Evolutionary conservation across 768 basidiomycete genomes (phyloP), one percentile per base, ranked within the genome.

Genomic region (Mrakia frigida): DNA sequence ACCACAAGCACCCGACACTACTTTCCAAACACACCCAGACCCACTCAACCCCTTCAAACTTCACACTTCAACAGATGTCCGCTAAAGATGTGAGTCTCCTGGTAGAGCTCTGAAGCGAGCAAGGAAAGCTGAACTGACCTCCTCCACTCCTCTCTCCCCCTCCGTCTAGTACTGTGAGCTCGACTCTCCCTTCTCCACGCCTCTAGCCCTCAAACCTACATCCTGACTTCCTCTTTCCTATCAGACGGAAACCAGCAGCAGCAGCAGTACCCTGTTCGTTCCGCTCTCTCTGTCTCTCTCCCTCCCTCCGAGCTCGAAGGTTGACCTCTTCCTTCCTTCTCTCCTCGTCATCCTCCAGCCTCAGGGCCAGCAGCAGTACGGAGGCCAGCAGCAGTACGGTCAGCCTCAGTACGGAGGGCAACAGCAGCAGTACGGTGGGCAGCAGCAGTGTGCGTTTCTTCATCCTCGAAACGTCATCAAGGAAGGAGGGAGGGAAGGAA

Each of bases 121-220:
- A 9, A 43, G 25, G 16, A 3, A 18, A 41, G 37, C 43, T 69
- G 37, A 10, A 18, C 39, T 69, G 67, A 33, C 65, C 63, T 67
- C 73, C 39, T 33, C 60, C 28, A 6, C 23, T 37, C 33, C n/a
- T 14, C 70, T 33, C 31, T 41, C n/a, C 28, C 73, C 41, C 21
- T 21, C 46, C 43, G 11, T 50, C 4, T 69, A 75, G 74, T 75
- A 75, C 68, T 75, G 74, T 75, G 65, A 70, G 74, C 56, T 63
- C 21, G 35, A 46, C 41, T 5, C 33, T 5, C 18, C 50, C n/a
- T n/a, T n/a, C n/a, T 13, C 14, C 37, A 14, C 50, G 11, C 1
- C n/a, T 56, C 33, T 18, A 21, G 31, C 67, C 21, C 43, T 13
- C 61, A 1, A 37, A 1, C 5, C 60, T 28, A 0, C 21, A 14